Evolutionary conservation across 2,329 filamentous ascomycete species (phyloP), one percentile per base, ranked within the genome.

Genomic region (Fusarium sp.): DNA sequence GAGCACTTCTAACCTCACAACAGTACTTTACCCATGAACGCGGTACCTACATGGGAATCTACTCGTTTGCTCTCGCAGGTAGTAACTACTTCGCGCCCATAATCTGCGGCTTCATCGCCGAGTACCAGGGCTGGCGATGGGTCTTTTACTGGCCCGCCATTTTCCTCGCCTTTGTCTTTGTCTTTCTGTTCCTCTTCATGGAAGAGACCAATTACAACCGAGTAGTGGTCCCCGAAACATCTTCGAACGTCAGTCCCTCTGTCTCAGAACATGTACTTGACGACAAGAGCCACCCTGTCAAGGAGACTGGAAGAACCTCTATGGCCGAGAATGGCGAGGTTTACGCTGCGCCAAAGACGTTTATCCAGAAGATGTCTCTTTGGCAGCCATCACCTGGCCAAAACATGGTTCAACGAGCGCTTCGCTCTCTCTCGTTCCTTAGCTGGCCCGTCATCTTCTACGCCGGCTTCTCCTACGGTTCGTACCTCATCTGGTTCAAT

Each of bases 181-280:
- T 81, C 0, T 78, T 83, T 33, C 62, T 83, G 0, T 87, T 89
- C 72, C 78, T 89, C 63, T 85, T 89, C 70, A 85, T 88, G 65
- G 87, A 89, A 67, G 87, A 90, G 73, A 87, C 86, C 6, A 83
- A 83, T 13, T 89, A 89, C 68, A 77, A 81, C 44, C 79, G 83
- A 13, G 29, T 18, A 2, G 25, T 42, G 4, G 13, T 7, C 16
- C 2, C 60, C 16, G 25, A 23, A 36, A 6, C 13, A 3, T 3
- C 20, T 6, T 6, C 9, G 9, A 27, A 34, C 20, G 42, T 9
- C 27, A 18, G 1, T 10, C 13, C 46, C 6, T 31, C 42, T 3
- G 9, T 11, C 8, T 20, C 29, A 3, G 46, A 50, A 9, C 49
- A 54, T 11, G 10, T 9, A 4, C 44, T 62, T 23, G 64, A 64